These are phyloP conservation scores for Rhizodiscina lignyota DNA, from an alignment of 495 filamentous ascomycete genomes.

Conservation along the genomic window DNA sequence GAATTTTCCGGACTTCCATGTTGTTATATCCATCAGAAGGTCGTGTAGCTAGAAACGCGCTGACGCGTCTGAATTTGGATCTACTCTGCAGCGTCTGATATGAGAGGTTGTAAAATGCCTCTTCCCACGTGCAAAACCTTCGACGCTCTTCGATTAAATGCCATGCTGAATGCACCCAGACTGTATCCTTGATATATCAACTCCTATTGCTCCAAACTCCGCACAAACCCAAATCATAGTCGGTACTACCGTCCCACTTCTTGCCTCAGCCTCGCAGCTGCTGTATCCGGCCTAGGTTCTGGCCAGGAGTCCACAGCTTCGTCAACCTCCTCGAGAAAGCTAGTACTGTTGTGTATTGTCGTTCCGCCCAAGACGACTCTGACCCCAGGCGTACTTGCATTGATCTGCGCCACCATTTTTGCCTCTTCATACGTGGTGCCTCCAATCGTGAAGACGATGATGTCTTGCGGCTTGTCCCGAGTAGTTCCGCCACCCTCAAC, in stretches of 20 bases:
- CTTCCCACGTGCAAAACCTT: too few species aligned
- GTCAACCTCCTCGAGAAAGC: slow-evolving; percentile 52
- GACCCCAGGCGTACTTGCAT: slow-evolving; percentile 76
- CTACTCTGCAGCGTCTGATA: too few species aligned
- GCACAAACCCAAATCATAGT: too few species aligned
- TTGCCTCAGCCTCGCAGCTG: slow-evolving; percentile 54
- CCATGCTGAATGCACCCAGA: too few species aligned
- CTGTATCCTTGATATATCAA: too few species aligned
- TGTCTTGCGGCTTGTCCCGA: slow-evolving; percentile 88
- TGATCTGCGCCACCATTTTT: slow-evolving; percentile 81
- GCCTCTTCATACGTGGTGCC: slow-evolving; percentile 94
- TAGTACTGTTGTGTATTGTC: slow-evolving; percentile 64
- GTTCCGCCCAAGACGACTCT: slow-evolving; percentile 81
- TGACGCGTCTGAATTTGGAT: too few species aligned
- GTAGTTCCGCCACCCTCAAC: slow-evolving; percentile 72
- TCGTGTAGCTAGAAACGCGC: too few species aligned
- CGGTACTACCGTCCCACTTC: slow-evolving; percentile 41
- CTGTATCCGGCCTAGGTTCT: slow-evolving; percentile 47
- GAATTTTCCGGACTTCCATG: too few species aligned
- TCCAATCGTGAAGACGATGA: slow-evolving; percentile 85
- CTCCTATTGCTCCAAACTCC: too few species aligned
- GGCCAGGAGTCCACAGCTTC: slow-evolving; percentile 48
- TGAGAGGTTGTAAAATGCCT: too few species aligned
- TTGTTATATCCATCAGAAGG: too few species aligned
- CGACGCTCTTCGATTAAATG: too few species aligned